Evolutionary conservation across 257 asterid genomes (phyloP), one percentile per base, ranked within the genome.

Genomic region (Knoxia roxburghii): DNA sequence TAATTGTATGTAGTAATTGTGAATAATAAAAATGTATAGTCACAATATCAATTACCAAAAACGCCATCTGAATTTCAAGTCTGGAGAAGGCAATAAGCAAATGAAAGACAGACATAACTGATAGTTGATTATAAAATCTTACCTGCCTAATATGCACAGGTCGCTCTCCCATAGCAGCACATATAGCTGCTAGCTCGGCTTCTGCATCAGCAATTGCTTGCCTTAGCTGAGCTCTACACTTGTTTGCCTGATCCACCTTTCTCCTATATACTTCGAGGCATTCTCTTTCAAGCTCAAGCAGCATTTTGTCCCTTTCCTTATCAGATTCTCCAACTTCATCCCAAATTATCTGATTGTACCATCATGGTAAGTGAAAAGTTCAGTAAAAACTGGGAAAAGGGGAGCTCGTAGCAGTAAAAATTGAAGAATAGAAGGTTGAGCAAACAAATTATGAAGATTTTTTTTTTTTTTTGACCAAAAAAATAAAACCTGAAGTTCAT

Each of bases 181-280:
- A 94, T 57, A 94, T 85, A 65, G 83, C 84, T 59, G 99, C 99
- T 56, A 94, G 87, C 80, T 94, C 96, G 4, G 97, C 93, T 82
- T 94, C 99, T n/a, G 99, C 85, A 69, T 94, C 97, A 70, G 99
- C 99, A 90, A 94, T 94, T 56, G 93, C 95, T 76, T 83, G 95
- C 83, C 99, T 81, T 72, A 94, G 82, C 86, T 90, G 96, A 73
- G 95, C 96, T 75, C 99, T 86, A 61, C 81, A 58, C 81, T 69
- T 94, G 81, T 94, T 90, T 64, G 99, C 99, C 75, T 86, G 95
- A 66, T 94, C 99, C 61, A 94, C 99, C 77, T 78, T 90, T 74
- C 99, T 84, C 78, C 96, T 85, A 78, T 90, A 94, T 39, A 94
- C 97, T 77, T 94, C 97, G 30, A 94, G 67, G 64, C 99, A 94